These are phyloP conservation scores for Boletellus deceptivus DNA, from an alignment of 1,284 basidiomycete species.

Conservation along the genomic window DNA sequence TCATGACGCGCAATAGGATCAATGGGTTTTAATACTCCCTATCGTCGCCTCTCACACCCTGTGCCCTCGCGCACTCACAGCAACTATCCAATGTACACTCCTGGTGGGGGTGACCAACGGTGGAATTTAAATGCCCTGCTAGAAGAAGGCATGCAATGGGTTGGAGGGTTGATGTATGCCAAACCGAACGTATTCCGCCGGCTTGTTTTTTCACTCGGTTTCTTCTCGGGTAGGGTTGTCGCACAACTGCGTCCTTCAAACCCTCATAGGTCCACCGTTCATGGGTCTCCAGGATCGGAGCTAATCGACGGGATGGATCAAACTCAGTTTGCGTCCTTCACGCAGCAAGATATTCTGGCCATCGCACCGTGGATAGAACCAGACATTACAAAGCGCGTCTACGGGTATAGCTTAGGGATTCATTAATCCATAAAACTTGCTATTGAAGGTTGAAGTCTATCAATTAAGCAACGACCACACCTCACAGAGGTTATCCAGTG, in stretches of 20 bases:
- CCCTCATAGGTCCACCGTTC: conserved; percentile 38
- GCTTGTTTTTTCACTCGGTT: conserved; percentile 8
- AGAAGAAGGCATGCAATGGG: conserved; percentile 66
- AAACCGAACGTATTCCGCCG: not conserved
- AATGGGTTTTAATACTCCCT: conserved; percentile 18
- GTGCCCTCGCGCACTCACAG: conserved; percentile 51
- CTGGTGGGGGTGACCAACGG: conserved; percentile 63
- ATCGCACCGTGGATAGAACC: conserved; percentile 77
- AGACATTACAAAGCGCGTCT: conserved; percentile 57
- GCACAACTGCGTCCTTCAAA: conserved; percentile 57
- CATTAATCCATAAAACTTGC: conserved; percentile 24
- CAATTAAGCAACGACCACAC: conserved; percentile 2
- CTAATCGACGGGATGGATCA: conserved; percentile 48
- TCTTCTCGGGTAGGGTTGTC: conserved; percentile 50
- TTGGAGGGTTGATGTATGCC: conserved; percentile 67
- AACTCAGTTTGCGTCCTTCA: conserved; percentile 64
- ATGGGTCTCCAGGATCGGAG: conserved; percentile 47
- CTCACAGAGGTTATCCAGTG: too few relatives aligned
- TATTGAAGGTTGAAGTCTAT: not conserved
- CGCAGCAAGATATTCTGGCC: conserved; percentile 62
- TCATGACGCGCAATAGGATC: conserved; percentile 1
- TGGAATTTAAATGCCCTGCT: conserved; percentile 57
- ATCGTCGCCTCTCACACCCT: conserved; percentile 52
- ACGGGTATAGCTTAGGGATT: conserved; percentile 66
- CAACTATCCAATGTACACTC: conserved; percentile 71